These are phyloP conservation scores for Schwanniomyces yamadae DNA, from an alignment of 805 yeast species.

Conservation along the genomic window DNA sequence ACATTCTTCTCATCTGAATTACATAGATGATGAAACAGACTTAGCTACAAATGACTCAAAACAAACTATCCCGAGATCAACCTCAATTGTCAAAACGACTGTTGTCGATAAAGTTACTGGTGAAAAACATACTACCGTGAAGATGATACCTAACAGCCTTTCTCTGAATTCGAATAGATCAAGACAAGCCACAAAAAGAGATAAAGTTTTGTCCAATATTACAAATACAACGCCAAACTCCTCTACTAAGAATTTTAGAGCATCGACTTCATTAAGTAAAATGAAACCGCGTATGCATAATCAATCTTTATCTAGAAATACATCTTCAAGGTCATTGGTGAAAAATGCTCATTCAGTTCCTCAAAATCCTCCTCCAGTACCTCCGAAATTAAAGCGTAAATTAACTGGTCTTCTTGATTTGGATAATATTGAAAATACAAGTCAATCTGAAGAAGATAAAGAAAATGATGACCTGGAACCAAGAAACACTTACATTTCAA, in stretches of 20 bases:
- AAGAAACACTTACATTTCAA: not conserved
- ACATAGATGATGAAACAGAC: conserved; percentile 25
- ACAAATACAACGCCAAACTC: conserved; percentile 26
- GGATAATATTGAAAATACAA: conserved; percentile 8
- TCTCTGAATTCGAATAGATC: conserved; percentile 23
- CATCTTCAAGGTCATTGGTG: conserved; percentile 17
- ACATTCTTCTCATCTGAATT: conserved; percentile 36
- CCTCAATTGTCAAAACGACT: conserved; percentile 42
- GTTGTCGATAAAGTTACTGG: conserved; percentile 28
- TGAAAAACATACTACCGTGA: conserved; percentile 21
- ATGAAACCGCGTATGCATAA: conserved; percentile 27
- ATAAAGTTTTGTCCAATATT: conserved; percentile 28
- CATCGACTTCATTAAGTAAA: conserved; percentile 39
- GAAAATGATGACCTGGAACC: not conserved
- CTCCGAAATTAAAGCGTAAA: conserved; percentile 17
- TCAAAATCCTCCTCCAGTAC: conserved; percentile 12
- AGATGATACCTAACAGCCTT: conserved; percentile 16
- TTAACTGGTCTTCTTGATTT: conserved; percentile 16
- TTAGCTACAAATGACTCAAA: conserved; percentile 21
- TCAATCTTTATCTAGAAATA: conserved; percentile 22
- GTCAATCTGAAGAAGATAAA: not conserved
- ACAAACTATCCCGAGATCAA: conserved; percentile 38
- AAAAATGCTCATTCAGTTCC: conserved; percentile 14
- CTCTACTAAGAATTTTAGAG: conserved; percentile 27
- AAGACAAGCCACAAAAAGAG: conserved; percentile 2